Base-by-base conservation (phyloP, 2,329 filamentous ascomycete species). In the Exophiala lecanii-corni region DNA sequence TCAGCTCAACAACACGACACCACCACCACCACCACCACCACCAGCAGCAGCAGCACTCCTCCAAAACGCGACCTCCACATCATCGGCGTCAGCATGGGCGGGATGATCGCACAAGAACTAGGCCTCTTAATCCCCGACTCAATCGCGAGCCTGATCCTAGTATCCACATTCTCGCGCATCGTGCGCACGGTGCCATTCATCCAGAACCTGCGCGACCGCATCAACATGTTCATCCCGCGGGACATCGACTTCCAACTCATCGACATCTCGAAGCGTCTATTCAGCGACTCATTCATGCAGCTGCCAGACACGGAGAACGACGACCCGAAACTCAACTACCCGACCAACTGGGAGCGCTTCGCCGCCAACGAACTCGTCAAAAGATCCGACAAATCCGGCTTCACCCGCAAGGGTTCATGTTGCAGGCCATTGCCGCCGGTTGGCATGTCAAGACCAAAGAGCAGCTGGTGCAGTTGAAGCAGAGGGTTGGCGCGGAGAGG, bases 71-170 rank as follows among this genome's bases (percentile, higher is more conserved):
- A 77, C 39, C 54, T 83, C 10, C 81, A 95, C 66, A 62, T 94
- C 39, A 71, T 85, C 23, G 89, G 88, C 43, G 80, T 91, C 52
- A 87, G 82, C 46, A 85, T 94, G 76, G 88, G 88, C 51, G 88
- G 89, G 58, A 94, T 95, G 89, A 91, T 95, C 56, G 79, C 86
- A 2, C 89, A 94, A 64, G 89, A 95, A 66, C 59, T 95, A 3
- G 76, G 41, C 4, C 56, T 59, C 45, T 49, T 62, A 3, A 57
- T 62, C 25, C 59, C 60, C 2, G 9, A 44, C 3, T 33, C 43
- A 12, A 34, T 57, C 12, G 47, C 49, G 3, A 77, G 73, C 12
- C 66, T 86, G 13, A 73, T 67, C 23, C 71, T 86, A 2, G 64
- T 81, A 49, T 79, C 74, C 61, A 85, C 82, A 2, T 76, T 80